Evolutionary conservation across 2,329 filamentous ascomycete genomes (phyloP), one percentile per base, ranked within the genome.

Genomic region (Talaromyces amestolkiae): DNA sequence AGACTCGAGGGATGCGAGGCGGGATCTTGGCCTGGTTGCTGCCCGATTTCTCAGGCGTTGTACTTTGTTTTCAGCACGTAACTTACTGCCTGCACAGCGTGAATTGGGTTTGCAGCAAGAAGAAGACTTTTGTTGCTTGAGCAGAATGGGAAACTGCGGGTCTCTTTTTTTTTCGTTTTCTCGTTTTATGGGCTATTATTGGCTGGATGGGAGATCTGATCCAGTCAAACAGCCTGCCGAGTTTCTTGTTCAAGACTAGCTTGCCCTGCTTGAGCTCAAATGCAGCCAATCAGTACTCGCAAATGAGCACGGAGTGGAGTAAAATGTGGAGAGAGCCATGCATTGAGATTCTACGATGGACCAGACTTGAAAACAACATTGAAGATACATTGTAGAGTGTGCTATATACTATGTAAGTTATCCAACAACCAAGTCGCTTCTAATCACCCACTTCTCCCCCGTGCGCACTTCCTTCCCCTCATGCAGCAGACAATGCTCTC

Each of bases 361-460:
- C n/a, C 33, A 22, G 19, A 22, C n/a, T n/a, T 24, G 19, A 3
- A 47, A 24, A 31, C 27, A 31, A 31, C 27, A 31, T 31, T 31
- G 27, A 8, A 31, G 27, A 8, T 31, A 22, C 22, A 22, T 22
- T 22, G 3, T 22, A 31, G 27, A 31, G 27, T 8, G 27, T 31
- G 27, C 27, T 31, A 8, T 31, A 31, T 31, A 31, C 27, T 31
- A 47, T 45, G 10, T 45, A 45, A 11, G 45, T 22, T 59, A 59
- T 45, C 24, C 45, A 61, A 82, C 79, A 37, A 82, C 79, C 49
- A 97, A 78, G 81, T 97, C 93, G 68, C 90, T 96, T 69, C 93
- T 83, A 66, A 97, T 85, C 66, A 97, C 89, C 93, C 93, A 97
- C 78, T 97, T 97, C 80, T 96, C 92, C 10, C 93, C 93, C 49